phyloP scores from a whole-genome alignment of 2,329 filamentous ascomycete genomes.

The Fusarium azukiicola region DNA sequence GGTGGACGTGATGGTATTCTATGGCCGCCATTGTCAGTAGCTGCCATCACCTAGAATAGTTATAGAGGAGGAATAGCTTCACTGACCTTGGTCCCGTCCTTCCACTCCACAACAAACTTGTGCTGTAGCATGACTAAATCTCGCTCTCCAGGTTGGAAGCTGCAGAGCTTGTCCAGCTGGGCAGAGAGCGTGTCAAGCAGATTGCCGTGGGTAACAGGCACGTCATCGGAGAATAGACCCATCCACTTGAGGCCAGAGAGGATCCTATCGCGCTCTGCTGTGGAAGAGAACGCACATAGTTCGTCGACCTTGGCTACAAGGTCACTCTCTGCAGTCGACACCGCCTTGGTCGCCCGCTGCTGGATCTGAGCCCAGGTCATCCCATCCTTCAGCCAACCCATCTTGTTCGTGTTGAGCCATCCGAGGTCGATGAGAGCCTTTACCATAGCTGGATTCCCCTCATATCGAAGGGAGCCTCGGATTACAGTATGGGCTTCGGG shows the following conservation, averaged over 20 bases:
- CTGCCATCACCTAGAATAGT: too few relatives aligned
- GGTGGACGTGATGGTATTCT: conserved; percentile 78
- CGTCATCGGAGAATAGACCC: conserved; percentile 73
- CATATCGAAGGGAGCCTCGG: conserved; percentile 84
- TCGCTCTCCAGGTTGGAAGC: conserved; percentile 9
- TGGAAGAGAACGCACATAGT: conserved; percentile 79
- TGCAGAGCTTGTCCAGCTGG: conserved; percentile 8
- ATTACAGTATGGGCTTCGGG: conserved; percentile 85
- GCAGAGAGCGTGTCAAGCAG: conserved; percentile 12
- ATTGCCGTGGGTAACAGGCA: conserved; percentile 78
- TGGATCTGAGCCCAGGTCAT: conserved; percentile 52
- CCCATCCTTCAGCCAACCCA: conserved; percentile 45
- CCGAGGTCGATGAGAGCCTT: conserved; percentile 85
- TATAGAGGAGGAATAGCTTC: neutral
- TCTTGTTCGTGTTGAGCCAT: conserved; percentile 68
- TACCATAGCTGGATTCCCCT: conserved; percentile 85
- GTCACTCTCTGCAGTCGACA: conserved; percentile 61
- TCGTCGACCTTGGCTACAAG: conserved; percentile 80
- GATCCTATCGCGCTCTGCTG: conserved; percentile 67
- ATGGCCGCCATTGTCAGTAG: neutral
- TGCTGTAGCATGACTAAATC: conserved; percentile 33
- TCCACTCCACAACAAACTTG: conserved; percentile 74
- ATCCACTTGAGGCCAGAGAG: conserved; percentile 56
- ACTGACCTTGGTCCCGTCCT: conserved; percentile 73
- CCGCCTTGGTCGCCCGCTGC: conserved; percentile 35